Conservation (phyloP, 306 rosid species). For the Hippophae rhamnoides region DNA sequence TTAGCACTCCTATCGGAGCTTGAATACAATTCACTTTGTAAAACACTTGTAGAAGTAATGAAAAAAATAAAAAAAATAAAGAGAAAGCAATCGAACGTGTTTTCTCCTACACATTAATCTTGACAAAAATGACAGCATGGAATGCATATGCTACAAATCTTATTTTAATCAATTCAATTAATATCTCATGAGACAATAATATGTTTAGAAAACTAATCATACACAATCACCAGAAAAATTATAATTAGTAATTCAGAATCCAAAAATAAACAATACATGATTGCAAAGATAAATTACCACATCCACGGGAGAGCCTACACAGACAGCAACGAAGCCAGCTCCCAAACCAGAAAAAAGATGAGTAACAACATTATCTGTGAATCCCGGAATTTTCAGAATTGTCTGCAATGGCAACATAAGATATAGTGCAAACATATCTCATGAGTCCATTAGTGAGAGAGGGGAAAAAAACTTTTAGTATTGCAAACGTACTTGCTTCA, state of each 20-base stretch:
- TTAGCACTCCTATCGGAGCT: neutral
- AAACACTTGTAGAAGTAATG: neutral
- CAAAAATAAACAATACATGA: neutral
- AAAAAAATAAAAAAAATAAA: neutral
- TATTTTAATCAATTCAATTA: slow-evolving; percentile 1
- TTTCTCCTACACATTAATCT: neutral
- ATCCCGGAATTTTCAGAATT: too few species aligned
- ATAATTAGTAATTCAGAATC: slow-evolving; percentile 3
- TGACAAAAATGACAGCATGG: neutral
- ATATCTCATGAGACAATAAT: neutral
- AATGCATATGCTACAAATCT: neutral
- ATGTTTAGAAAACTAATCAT: neutral
- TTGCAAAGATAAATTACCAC: slow-evolving; percentile 55
- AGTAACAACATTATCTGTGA: too few species aligned
- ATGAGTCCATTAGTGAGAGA: neutral
- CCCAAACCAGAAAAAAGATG: too few species aligned
- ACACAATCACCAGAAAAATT: neutral
- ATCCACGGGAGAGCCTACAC: slow-evolving; percentile 17
- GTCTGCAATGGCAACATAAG: too few species aligned
- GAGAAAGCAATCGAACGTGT: too few species aligned
- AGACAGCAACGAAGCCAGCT: too few species aligned
- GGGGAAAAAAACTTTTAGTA: neutral
- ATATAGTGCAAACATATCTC: too few species aligned
- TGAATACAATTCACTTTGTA: too few species aligned
- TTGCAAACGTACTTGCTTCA: slow-evolving; percentile 52